phyloP scores from a whole-genome alignment of 257 asterid genomes.

The Datura wrightii region DNA sequence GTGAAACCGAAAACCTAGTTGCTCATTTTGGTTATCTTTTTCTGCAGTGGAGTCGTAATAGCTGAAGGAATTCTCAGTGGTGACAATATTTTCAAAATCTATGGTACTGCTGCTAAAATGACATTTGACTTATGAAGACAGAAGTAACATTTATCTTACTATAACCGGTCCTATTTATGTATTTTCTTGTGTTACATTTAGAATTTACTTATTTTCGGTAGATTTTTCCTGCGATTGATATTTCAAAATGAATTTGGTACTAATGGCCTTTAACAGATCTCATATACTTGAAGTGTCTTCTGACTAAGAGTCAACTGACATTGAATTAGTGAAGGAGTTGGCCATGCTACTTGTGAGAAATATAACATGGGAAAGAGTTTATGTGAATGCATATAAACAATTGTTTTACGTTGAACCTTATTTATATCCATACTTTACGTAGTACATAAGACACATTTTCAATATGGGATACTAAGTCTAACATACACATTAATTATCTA shows the following conservation, averaged over 20 bases:
- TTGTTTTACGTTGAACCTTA: background rate
- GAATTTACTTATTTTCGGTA: slow-evolving; percentile 7
- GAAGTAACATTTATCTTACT: background rate
- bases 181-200: slow-evolving; percentile 1
- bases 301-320: background rate
- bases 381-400: background rate
- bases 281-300: slow-evolving; percentile 19
- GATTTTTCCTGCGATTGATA: background rate
- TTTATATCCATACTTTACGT: background rate
- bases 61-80: slow-evolving; percentile 78
- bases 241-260: background rate
- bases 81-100: slow-evolving; percentile 58
- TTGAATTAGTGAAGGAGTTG: background rate
- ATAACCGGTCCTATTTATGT: background rate
- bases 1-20: background rate
- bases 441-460: background rate
- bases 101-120: slow-evolving; percentile 56
- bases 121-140: slow-evolving; percentile 19
- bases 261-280: background rate
- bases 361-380: background rate
- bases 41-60: slow-evolving; percentile 92
- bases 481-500: background rate
- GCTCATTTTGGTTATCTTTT: slow-evolving; percentile 32
- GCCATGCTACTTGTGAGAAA: background rate
- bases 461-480: background rate